phyloP scores from a whole-genome alignment of 768 basidiomycete genomes.

The Hericium alpestre region DNA sequence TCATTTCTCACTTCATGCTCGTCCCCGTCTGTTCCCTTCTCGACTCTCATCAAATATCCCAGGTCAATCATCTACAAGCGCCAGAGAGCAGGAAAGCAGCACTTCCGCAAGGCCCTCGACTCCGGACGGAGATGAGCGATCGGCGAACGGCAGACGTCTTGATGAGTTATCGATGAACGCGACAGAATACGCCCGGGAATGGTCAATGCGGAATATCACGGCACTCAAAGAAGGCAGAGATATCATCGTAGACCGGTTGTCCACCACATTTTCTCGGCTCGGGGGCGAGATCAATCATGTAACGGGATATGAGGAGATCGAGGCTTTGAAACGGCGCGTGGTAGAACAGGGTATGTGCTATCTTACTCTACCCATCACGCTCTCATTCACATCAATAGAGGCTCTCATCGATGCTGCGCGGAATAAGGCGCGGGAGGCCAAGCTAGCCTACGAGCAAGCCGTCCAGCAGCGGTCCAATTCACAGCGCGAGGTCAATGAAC shows the following conservation, averaged over 20 bases:
- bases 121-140: too few species aligned
- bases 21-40: too few species aligned
- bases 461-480: constrained; percentile 73
- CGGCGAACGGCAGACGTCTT: too few species aligned
- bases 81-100: too few species aligned
- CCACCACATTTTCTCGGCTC: constrained; percentile 56
- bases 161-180: not conserved
- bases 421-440: constrained; percentile 58
- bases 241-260: constrained; percentile 44
- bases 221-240: constrained; percentile 45
- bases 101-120: too few species aligned
- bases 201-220: constrained; percentile 29
- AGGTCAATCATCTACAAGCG: too few species aligned
- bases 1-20: not conserved
- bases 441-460: constrained; percentile 65
- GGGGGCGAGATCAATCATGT: constrained; percentile 75
- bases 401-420: constrained; percentile 57
- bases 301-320: constrained; percentile 89
- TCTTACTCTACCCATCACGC: not conserved
- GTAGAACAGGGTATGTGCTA: constrained; percentile 63
- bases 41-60: too few species aligned
- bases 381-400: constrained; percentile 39
- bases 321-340: constrained; percentile 67
- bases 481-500: constrained; percentile 92
- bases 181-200: constrained; percentile 22